A percentile compares a stretch with the other conserved stretches of the same genome.
Conservation (phyloP, 177 flowering plant species). For the Telopea speciosissima region DNA sequence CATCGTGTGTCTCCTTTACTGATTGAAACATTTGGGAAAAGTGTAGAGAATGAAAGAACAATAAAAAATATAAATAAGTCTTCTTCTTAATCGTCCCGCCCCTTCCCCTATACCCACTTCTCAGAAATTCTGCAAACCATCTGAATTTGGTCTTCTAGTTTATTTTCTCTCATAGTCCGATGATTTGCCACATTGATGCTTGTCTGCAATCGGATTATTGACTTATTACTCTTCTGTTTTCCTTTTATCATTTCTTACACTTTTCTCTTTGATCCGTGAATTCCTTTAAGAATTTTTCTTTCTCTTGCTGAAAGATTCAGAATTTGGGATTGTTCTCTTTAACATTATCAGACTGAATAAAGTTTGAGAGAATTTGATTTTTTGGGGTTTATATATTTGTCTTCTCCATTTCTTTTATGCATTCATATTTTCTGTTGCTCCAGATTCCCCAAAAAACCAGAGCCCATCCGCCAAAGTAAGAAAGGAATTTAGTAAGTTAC, state of each 20-base stretch:
- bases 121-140: no score
- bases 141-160: background rate
- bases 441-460: conserved; percentile 22
- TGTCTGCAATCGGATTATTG: background rate
- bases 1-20: no score
- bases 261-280: background rate
- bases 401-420: background rate
- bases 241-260: no score
- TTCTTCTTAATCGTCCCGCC: no score
- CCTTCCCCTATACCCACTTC: no score
- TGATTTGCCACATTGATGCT: background rate
- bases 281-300: no score
- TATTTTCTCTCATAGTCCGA: background rate
- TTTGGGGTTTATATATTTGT: background rate
- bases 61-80: no score
- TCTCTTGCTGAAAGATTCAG: background rate
- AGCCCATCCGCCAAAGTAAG: conserved; percentile 22
- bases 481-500: conserved; percentile 32
- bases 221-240: background rate
- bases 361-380: background rate
- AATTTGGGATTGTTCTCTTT: background rate
- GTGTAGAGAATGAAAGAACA: no score
- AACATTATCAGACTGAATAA: background rate
- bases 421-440: background rate
- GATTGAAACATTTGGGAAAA: no score